Evolutionary conservation across 129 eudicot species (phyloP).

Genomic region (Mikania micrantha): DNA sequence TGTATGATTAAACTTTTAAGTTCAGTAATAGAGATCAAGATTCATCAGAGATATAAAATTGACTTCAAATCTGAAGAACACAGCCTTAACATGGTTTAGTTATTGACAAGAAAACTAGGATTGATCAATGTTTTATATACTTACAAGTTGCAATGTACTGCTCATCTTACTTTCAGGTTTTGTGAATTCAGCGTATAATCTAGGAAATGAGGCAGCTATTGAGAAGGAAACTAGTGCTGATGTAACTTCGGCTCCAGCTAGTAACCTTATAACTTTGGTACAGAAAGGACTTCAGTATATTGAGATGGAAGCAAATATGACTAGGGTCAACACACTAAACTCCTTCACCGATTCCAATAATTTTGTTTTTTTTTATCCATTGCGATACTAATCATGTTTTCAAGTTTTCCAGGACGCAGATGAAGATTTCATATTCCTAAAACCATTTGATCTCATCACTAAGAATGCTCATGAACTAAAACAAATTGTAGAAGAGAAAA

Average conservation of each 20-base stretch:
- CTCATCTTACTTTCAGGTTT: slow-evolving; percentile 43
- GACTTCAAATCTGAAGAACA: no score
- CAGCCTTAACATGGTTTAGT: not conserved
- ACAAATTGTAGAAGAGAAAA: slow-evolving; percentile 32
- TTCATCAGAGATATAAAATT: no score
- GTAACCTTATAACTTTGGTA: slow-evolving; percentile 47
- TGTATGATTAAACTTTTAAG: not conserved
- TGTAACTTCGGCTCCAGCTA: slow-evolving; percentile 44
- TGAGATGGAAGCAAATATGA: slow-evolving; percentile 62
- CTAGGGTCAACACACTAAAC: slow-evolving; percentile 33
- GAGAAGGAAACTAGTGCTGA: slow-evolving; percentile 30
- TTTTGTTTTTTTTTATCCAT: not conserved
- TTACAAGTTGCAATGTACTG: slow-evolving; percentile 9
- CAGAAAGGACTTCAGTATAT: slow-evolving; percentile 50
- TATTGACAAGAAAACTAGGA: no score
- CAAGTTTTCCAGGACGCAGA: slow-evolving; percentile 35
- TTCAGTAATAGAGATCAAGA: no score
- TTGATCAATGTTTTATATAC: not conserved
- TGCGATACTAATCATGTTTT: slow-evolving; percentile 17
- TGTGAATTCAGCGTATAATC: slow-evolving; percentile 47
- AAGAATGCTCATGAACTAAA: slow-evolving; percentile 44
- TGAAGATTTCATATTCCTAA: slow-evolving; percentile 44
- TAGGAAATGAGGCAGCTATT: slow-evolving; percentile 49
- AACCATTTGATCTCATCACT: slow-evolving; percentile 58
- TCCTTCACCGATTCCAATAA: not conserved